Evolutionary conservation across 1,284 basidiomycete species (phyloP), one percentile per base, ranked within the genome.

Genomic region (Rhodofomes roseus): DNA sequence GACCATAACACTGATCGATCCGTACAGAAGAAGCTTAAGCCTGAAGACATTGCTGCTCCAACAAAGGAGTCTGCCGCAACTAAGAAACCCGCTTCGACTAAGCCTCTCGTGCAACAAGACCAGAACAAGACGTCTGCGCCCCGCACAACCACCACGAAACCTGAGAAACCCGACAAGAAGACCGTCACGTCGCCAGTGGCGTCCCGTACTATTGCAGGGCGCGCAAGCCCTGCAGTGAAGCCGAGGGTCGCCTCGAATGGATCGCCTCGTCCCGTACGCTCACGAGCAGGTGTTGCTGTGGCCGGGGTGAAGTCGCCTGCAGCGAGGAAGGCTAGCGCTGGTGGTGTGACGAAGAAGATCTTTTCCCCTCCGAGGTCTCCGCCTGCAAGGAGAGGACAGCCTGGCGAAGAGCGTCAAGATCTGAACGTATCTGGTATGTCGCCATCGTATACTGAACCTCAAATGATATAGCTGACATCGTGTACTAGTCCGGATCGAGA

Each of bases 21-120:
- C 56, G 54, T 60, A 50, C 62, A 73, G 70, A 67, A 58, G 57
- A 74, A 71, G 53, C 59, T 66, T 22, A 68, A 67, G 54, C 56
- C 63, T 0, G 66, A 66, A 50, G 70, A 71, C 37, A 39, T 59
- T 11, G 53, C 60, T 31, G 18, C 62, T 9, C 70, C 29, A 8
- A 18, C n/a, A 14, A 52, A 52, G 31, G 50, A 63, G 54, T 36
- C 66, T 0, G 39, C 59, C 20, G 58, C 55, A 7, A 41, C 55
- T n/a, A 52, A 52, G 50, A 37, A 52, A 14, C 31, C 50, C 18
- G 22, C 50, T 8, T 29, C 61, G 2, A 56, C 60, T 11, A 69
- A 66, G 59, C 68, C 65, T 25, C 59, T 70, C 44, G 51, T 63
- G n/a, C 61, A 65, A 46, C 67, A 67, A n/a, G 65, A 73, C 58